Evolutionary conservation across 371 early-diverging fungal genomes (phyloP), one percentile per base, ranked within the genome.

Genomic region (Dentiscutata heterogama): DNA sequence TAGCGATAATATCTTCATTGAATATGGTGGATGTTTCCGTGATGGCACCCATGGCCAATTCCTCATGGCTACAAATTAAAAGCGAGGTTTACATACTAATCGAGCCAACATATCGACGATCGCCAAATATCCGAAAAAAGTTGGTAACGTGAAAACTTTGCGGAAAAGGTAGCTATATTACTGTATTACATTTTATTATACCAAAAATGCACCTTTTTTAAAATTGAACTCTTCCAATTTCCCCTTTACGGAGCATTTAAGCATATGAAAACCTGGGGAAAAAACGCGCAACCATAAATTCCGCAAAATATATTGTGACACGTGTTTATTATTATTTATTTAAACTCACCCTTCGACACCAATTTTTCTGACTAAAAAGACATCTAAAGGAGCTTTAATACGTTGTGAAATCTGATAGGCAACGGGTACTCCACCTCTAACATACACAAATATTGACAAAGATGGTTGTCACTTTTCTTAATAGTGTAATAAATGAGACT

Each of bases 401-500:
- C 20, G 56, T 75, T 72, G 51, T 29, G 81, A 20, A 25, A 81
- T 73, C 35, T 50, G 72, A 63, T 71, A 81, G 10, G 81, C 81
- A 27, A 81, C 81, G 20, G 81, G 81, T 20, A 81, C 81, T 8
- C 81, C 81, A 16, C 81, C 81, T 70, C 81, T 70, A n/a, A n/a
- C 2, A 13, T n/a, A 61, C 31, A 53, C 2, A 16, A 73, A 74
- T 25, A 27, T 74, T 0, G 22, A 50, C 13, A 27, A 3, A 14
- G 29, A 53, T 74, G 7, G 51, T 46, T 20, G 16, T 5, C n/a
- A n/a, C n/a, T 35, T 74, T 18, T 54, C 14, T 72, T 22, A 18
- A 7, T n/a, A n/a, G n/a, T n/a, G n/a, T n/a, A n/a, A n/a, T 72
- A 72, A 39, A 39, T 22, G 25, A 18, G 7, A 16, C 6, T 20